phyloP scores from a whole-genome alignment of 2,329 filamentous ascomycete species.

The Cordyceps cicadae region DNA sequence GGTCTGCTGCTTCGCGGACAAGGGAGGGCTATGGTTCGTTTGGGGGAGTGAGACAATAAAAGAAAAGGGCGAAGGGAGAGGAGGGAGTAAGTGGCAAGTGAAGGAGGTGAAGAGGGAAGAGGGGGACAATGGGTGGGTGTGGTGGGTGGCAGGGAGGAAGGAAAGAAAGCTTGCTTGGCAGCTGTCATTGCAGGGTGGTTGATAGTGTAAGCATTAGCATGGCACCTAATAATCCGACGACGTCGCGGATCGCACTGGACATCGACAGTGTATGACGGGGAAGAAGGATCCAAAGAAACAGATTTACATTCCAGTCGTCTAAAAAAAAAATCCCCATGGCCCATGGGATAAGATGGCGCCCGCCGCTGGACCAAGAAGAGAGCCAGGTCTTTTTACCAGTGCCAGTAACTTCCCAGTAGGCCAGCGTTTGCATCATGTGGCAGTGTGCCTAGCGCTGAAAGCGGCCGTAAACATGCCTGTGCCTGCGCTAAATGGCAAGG shows the following conservation, averaged over 20 bases:
- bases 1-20: background rate
- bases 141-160: background rate
- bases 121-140: background rate
- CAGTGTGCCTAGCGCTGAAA: background rate
- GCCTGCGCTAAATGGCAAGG: background rate
- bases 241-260: background rate
- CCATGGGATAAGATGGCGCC: background rate
- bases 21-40: background rate
- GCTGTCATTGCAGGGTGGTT: background rate
- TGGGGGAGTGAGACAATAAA: background rate
- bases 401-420: background rate
- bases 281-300: background rate
- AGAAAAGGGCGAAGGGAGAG: background rate
- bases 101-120: background rate
- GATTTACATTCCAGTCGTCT: constrained; percentile 1
- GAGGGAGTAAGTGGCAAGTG: background rate
- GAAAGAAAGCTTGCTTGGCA: background rate
- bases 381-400: no score
- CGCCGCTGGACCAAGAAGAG: background rate
- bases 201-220: background rate
- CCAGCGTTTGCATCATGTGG: background rate
- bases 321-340: no score
- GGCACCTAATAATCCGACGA: background rate
- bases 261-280: background rate
- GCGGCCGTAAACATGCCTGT: constrained; percentile 7